phyloP scores from a whole-genome alignment of 805 yeast species.

The Zygotorulaspora sp. region DNA sequence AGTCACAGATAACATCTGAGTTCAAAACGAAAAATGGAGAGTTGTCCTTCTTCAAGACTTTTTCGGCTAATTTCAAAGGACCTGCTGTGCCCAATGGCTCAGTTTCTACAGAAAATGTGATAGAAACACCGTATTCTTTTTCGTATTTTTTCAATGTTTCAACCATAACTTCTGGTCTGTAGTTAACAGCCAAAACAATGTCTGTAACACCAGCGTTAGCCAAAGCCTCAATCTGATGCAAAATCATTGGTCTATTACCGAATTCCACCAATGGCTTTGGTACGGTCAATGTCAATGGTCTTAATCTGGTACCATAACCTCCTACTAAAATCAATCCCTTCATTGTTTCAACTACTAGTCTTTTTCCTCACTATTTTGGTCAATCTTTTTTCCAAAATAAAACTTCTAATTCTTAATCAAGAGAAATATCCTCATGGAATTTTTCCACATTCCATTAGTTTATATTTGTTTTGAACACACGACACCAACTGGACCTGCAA shows the following conservation, averaged over 20 bases:
- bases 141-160: slow-evolving; percentile 91
- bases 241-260: slow-evolving; percentile 98
- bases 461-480: slow-evolving; percentile 1
- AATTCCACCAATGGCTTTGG: slow-evolving; percentile 98
- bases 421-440: not conserved
- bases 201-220: slow-evolving; percentile 99
- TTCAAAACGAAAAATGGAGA: slow-evolving; percentile 96
- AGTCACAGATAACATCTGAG: slow-evolving; percentile 98
- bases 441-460: not conserved
- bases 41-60: slow-evolving; percentile 87
- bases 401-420: too few relatives aligned
- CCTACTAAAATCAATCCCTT: slow-evolving; percentile 98
- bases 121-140: slow-evolving; percentile 86
- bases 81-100: slow-evolving; percentile 99
- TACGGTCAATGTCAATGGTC: slow-evolving; percentile 92
- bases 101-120: slow-evolving; percentile 96
- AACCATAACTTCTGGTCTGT: slow-evolving; percentile 99
- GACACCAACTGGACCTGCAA: too few relatives aligned
- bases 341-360: too few relatives aligned
- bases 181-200: slow-evolving; percentile 96
- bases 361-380: too few relatives aligned
- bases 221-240: slow-evolving; percentile 96
- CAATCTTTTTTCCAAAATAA: too few relatives aligned
- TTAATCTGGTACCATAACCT: slow-evolving; percentile 99
- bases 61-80: slow-evolving; percentile 95